Base-by-base conservation (phyloP, 306 rosid species). In the Fragaria iinumae region DNA sequence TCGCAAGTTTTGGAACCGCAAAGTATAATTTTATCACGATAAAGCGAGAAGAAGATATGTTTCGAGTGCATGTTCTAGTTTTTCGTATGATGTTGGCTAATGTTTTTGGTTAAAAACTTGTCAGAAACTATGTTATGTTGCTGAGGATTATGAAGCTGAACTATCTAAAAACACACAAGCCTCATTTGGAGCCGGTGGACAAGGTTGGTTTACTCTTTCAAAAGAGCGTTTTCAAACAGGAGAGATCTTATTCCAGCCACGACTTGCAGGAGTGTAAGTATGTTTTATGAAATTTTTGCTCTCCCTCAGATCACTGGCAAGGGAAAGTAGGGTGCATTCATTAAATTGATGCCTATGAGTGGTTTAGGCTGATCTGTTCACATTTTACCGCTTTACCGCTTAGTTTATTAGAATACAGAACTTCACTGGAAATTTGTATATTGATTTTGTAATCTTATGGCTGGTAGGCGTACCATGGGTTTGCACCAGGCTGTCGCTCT, bases 151-250 rank as follows among this genome's bases (percentile, higher is more conserved):
- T 80, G 95, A 90, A 84, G 96, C 96, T 67, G 97, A 94, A 85
- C 85, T 85, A 36, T 70, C 63, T 16, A 92, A 89, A 81, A 80
- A 92, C 76, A 89, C 95, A 39, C 57, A 76, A 84, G 93, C 89
- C 62, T 94, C 97, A 44, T 92, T 72, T 83, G 88, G 84, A 80
- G 82, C 86, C 49, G 70, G 38, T 11, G 91, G 89, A 79, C 93
- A 91, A 85, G 98, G 91, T 63, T 84, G 75, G 86, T 91, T 89
- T 78, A 88, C 96, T 34, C 90, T 92, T 75, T 88, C 98, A 2
- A 87, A 89, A 84, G 98, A 92, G 83, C 87, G 97, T 66, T 94
- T 94, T 89, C 93, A 92, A 84, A 88, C 98, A 13, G 96, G 87
- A 56, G 97, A 94, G 83, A 74, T 94, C 80, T 84, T 94, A 82